Conservation (phyloP, 2,329 filamentous ascomycete genomes). For the Lecanosticta acicola region DNA sequence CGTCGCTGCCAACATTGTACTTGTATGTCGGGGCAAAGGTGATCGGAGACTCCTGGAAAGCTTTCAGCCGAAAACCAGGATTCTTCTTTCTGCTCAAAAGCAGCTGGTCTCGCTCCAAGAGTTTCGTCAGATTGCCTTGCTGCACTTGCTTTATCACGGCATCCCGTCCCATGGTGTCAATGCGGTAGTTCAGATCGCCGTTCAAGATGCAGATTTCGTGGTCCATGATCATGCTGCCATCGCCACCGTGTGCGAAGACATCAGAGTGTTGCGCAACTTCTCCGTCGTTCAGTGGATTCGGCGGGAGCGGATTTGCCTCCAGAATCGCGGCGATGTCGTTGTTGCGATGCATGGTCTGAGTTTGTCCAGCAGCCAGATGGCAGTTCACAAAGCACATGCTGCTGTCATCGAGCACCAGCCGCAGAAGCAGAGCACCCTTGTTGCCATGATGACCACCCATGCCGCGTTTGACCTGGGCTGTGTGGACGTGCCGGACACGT, state of each 20-base stretch:
- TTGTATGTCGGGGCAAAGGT: constrained; percentile 96
- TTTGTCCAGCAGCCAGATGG: constrained; percentile 90
- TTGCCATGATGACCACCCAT: constrained; percentile 95
- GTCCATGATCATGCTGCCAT: constrained; percentile 89
- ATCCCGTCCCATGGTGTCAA: constrained; percentile 93
- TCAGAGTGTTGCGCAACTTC: constrained; percentile 58
- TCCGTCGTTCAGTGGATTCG: constrained; percentile 46
- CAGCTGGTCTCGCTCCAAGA: constrained; percentile 89
- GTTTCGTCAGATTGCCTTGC: constrained; percentile 71
- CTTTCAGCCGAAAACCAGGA: constrained; percentile 78
- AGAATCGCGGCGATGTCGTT: constrained; percentile 88
- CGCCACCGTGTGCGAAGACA: constrained; percentile 83
- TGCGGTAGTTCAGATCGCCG: constrained; percentile 95
- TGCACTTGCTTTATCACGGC: constrained; percentile 83
- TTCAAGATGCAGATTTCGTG: constrained; percentile 97
- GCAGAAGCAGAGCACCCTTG: constrained; percentile 86
- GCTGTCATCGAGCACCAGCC: constrained; percentile 90
- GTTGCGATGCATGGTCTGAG: constrained; percentile 82
- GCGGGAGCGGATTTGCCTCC: constrained; percentile 68
- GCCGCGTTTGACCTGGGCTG: constrained; percentile 84
- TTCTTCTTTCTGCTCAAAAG: constrained; percentile 84
- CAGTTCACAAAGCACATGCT: constrained; percentile 97
- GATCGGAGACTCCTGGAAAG: constrained; percentile 87
- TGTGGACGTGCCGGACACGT: constrained; percentile 70
- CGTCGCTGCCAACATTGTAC: constrained; percentile 92